phyloP scores from a whole-genome alignment of 371 early-diverging fungal genomes.

The Fennellomyces sp. region DNA sequence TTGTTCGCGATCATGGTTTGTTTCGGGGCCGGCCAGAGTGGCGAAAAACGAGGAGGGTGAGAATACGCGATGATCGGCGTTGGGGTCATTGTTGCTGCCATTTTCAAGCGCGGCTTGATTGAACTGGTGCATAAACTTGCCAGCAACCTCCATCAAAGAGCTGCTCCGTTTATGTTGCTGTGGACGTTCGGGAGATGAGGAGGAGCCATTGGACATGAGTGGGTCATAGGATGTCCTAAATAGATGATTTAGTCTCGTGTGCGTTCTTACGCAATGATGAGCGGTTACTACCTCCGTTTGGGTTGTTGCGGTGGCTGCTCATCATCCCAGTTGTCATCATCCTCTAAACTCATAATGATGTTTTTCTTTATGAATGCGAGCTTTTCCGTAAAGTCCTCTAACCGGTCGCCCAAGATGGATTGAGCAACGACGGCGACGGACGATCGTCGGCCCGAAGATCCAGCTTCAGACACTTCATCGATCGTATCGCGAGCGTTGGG shows the following conservation, averaged over 20 bases:
- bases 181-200: not conserved
- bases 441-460: slow-evolving; percentile 14
- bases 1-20: not conserved
- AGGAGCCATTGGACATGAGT: not conserved
- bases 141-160: slow-evolving; percentile 23
- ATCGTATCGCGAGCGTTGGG: not conserved
- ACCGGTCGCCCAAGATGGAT: slow-evolving; percentile 37
- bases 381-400: slow-evolving; percentile 47
- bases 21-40: slow-evolving; percentile 30
- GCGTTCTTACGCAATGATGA: no score
- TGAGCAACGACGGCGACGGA: slow-evolving; percentile 36
- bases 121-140: slow-evolving; percentile 37
- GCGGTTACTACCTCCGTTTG: slow-evolving; percentile 3
- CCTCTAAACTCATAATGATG: slow-evolving; percentile 44
- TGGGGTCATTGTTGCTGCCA: not conserved
- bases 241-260: no score
- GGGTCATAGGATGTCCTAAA: slow-evolving; percentile 19
- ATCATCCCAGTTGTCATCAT: slow-evolving; percentile 35
- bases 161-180: slow-evolving; percentile 16
- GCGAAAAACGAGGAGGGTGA: slow-evolving; percentile 39
- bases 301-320: not conserved
- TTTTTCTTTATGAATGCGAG: slow-evolving; percentile 49
- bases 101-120: slow-evolving; percentile 2
- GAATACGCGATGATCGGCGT: slow-evolving; percentile 12
- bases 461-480: not conserved